Evolutionary conservation across 202 grass and related monocot genomes (phyloP).

Genomic region (Zoysia matrella): DNA sequence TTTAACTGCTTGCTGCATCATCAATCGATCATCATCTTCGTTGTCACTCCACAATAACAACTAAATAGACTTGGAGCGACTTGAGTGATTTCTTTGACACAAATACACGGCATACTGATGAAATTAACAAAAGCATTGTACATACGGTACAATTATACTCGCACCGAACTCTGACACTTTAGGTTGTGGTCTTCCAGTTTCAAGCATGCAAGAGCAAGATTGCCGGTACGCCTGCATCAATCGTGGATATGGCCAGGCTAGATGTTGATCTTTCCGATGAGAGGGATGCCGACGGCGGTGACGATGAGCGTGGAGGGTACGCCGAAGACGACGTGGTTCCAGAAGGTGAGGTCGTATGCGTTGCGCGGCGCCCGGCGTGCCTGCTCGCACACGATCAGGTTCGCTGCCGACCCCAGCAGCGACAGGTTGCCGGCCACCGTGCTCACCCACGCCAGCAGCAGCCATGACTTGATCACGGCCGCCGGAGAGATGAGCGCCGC

Average conservation of each 20-base stretch:
- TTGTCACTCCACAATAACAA: background rate
- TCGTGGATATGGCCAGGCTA: background rate
- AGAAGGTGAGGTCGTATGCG: conserved; percentile 90
- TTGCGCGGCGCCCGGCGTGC: conserved; percentile 62
- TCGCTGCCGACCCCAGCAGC: conserved; percentile 89
- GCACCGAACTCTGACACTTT: too few relatives aligned
- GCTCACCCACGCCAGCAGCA: conserved; percentile 92
- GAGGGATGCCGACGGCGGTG: conserved; percentile 81
- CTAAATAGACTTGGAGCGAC: background rate
- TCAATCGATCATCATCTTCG: background rate
- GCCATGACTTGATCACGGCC: conserved; percentile 70
- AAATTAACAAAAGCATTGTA: background rate
- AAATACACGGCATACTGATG: background rate
- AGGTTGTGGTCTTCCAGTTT: background rate
- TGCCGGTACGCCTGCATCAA: too few relatives aligned
- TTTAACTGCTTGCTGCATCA: background rate
- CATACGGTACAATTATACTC: background rate
- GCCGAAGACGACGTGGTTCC: conserved; percentile 73
- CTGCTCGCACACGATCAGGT: conserved; percentile 98
- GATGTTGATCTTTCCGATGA: conserved; percentile 66
- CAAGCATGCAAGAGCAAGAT: background rate
- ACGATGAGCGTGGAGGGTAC: conserved; percentile 83
- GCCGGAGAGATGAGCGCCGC: conserved; percentile 68
- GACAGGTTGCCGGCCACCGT: conserved; percentile 96
- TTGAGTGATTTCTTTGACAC: background rate